These are phyloP conservation scores for Botrytis paeoniae DNA, from an alignment of 2,329 filamentous ascomycete species.

Conservation along the genomic window DNA sequence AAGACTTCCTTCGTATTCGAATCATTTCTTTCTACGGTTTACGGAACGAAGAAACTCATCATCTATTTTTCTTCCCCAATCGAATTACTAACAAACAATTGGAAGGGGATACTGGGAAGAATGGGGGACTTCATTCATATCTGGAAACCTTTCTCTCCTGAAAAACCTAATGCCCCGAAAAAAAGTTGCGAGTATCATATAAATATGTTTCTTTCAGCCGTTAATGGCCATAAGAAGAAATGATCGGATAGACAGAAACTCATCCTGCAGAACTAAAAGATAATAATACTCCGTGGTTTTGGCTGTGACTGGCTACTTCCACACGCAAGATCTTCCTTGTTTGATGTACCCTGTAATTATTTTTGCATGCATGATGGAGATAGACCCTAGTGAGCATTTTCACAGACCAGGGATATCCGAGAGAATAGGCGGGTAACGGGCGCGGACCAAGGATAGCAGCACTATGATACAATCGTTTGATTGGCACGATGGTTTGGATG, in stretches of 20 bases:
- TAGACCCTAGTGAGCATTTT: neutral
- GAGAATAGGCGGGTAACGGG: neutral
- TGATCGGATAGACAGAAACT: neutral
- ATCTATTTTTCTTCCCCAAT: neutral
- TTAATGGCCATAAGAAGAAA: neutral
- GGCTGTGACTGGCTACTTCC: neutral
- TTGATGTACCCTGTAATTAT: neutral
- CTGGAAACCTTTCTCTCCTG: too few species aligned
- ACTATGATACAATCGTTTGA: neutral
- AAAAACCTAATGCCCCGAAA: neutral
- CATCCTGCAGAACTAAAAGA: neutral
- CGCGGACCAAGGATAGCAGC: neutral
- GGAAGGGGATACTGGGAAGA: neutral
- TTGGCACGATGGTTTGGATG: neutral
- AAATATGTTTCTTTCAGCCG: neutral
- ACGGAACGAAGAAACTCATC: neutral
- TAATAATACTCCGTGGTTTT: neutral
- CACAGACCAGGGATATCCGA: neutral
- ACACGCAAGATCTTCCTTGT: neutral
- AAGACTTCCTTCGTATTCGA: neutral
- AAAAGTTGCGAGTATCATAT: neutral
- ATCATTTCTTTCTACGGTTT: neutral
- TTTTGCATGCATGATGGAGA: conserved; percentile 3
- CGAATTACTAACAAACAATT: neutral
- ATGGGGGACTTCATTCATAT: neutral